These are phyloP conservation scores for Acanthamoeba lenticulata DNA, from an alignment of 208 protist species.

Conservation along the genomic window DNA sequence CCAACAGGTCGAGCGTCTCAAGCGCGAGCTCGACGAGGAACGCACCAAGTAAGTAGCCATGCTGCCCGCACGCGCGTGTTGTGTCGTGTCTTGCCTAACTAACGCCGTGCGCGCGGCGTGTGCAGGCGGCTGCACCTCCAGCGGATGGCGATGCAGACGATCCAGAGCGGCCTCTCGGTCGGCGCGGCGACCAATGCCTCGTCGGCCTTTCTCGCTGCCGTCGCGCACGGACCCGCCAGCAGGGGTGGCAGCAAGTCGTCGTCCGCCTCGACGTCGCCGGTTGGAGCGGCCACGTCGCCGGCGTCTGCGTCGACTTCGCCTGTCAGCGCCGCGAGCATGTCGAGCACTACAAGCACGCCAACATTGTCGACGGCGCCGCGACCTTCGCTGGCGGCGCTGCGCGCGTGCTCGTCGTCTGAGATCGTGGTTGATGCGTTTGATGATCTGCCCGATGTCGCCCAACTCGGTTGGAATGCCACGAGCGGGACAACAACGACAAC, in stretches of 20 bases:
- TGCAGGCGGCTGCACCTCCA: neutral
- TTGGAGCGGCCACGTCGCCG: too few species aligned
- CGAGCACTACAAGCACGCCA: too few species aligned
- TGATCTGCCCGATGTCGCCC: too few species aligned
- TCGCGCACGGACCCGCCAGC: neutral
- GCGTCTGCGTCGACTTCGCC: too few species aligned
- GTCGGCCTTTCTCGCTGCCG: neutral
- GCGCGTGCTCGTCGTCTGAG: neutral
- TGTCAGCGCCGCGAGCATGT: too few species aligned
- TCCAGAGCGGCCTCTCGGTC: neutral
- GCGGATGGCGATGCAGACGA: slow-evolving; percentile 2
- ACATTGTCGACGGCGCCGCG: neutral
- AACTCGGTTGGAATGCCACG: too few species aligned
- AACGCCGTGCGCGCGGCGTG: neutral
- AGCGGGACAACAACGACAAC: too few species aligned
- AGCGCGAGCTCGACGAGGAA: neutral
- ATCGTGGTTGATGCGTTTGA: neutral
- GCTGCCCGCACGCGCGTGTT: too few species aligned
- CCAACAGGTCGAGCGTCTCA: neutral
- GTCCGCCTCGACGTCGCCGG: too few species aligned
- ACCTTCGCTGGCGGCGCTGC: neutral
- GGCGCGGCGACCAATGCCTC: neutral
- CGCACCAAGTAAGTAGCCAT: neutral
- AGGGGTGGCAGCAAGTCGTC: too few species aligned
- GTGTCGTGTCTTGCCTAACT: too few species aligned